Evolutionary conservation across 345 rosid genomes (phyloP).

Genomic region (Populus nigra): DNA sequence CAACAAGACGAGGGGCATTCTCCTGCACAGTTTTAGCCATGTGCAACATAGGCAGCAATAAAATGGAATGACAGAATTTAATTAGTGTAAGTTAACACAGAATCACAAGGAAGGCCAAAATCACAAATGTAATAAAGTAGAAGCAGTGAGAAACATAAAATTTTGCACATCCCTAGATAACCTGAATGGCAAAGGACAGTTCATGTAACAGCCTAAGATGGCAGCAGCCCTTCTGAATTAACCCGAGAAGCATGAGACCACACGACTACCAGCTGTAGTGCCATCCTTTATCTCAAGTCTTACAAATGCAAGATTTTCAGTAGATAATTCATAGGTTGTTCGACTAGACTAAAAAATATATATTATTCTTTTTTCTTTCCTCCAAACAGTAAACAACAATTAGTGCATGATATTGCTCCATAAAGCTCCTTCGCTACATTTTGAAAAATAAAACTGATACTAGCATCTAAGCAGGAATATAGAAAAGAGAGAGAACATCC

Average conservation of each 20-base stretch:
- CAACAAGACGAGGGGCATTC: background rate
- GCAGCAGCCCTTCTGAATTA: no score
- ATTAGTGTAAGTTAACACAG: background rate
- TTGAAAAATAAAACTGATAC: background rate
- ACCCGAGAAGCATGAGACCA: background rate
- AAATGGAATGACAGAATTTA: background rate
- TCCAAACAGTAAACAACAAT: background rate
- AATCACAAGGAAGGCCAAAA: background rate
- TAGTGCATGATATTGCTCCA: background rate
- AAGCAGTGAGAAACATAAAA: background rate
- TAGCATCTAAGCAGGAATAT: background rate
- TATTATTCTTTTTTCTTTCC: background rate
- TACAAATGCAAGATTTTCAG: no score
- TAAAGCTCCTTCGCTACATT: background rate
- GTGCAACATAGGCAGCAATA: background rate
- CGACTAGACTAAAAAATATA: no score
- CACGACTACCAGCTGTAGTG: no score
- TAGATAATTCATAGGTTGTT: no score
- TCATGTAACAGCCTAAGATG: background rate
- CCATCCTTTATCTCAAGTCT: no score
- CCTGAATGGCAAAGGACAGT: background rate
- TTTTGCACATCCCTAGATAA: background rate
- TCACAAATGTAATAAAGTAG: background rate
- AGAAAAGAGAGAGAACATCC: conserved; percentile 5
- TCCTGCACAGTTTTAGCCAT: background rate